Percentiles rank a stretch among this genome's conserved stretches.
Evolutionary conservation across 2,329 filamentous ascomycete genomes (phyloP).

Genomic region (Aspergillus spinulosporus): DNA sequence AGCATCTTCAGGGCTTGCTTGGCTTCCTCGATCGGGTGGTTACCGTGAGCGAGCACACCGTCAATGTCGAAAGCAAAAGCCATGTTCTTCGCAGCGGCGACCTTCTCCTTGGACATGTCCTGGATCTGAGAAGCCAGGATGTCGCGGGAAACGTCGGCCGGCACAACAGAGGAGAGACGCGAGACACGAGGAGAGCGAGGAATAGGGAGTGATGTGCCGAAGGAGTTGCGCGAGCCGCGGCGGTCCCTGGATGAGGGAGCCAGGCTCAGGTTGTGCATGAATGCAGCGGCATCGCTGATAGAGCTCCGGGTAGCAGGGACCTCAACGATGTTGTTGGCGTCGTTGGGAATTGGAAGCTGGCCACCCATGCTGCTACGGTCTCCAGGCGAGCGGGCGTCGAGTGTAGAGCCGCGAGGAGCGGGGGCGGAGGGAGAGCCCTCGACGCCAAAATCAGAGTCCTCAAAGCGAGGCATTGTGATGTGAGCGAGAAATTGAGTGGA

Average conservation of each 20-base stretch:
- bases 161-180: conserved; percentile 63
- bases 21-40: conserved; percentile 68
- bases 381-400: conserved; percentile 29
- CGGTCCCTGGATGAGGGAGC: conserved; percentile 68
- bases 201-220: conserved; percentile 71
- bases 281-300: conserved; percentile 65
- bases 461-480: conserved; percentile 60
- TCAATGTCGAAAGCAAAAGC: conserved; percentile 71
- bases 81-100: conserved; percentile 72
- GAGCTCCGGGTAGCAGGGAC: conserved; percentile 68
- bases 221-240: conserved; percentile 71
- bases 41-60: conserved; percentile 72
- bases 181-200: conserved; percentile 69
- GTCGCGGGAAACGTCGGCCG: conserved; percentile 59
- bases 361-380: conserved; percentile 29
- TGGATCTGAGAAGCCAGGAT: conserved; percentile 71
- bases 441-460: conserved; percentile 57
- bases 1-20: conserved; percentile 67
- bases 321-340: conserved; percentile 60
- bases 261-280: conserved; percentile 72
- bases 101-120: conserved; percentile 65
- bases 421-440: conserved; percentile 31
- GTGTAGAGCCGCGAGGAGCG: conserved; percentile 12
- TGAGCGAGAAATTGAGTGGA: neutral
- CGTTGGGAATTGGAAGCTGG: conserved; percentile 46